A percentile compares a stretch with the other conserved stretches of the same genome.
These are phyloP conservation scores for Cylindrotheca closterium DNA, from an alignment of 108 stramenopile genomes.

Conservation along the genomic window DNA sequence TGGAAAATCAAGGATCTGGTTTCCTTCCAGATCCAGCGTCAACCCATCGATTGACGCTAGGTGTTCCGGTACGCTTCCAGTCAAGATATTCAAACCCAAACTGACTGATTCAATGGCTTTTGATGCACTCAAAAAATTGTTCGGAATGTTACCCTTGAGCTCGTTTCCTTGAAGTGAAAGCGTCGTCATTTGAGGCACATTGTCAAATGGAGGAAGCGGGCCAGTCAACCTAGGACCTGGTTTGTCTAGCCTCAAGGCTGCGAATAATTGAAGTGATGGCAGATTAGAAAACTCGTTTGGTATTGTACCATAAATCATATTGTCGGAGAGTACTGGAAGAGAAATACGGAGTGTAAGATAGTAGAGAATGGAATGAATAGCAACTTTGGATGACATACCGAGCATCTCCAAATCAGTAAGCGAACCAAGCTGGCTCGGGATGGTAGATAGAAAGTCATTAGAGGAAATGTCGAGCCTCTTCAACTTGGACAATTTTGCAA, in stretches of 20 bases:
- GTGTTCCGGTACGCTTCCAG: slow-evolving; percentile 44
- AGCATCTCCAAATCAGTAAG: slow-evolving; percentile 23
- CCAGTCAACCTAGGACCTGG: slow-evolving; percentile 20
- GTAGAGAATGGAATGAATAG: not conserved
- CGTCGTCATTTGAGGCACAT: slow-evolving; percentile 31
- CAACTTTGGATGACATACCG: slow-evolving; percentile 19
- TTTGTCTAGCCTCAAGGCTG: slow-evolving; percentile 28
- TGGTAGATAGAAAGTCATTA: slow-evolving; percentile 48
- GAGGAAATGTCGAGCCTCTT: slow-evolving; percentile 49
- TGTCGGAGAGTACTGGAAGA: slow-evolving; percentile 44
- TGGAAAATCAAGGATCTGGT: slow-evolving; percentile 41
- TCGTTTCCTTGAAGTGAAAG: slow-evolving; percentile 61
- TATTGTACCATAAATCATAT: slow-evolving; percentile 58
- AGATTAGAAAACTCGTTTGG: slow-evolving; percentile 48
- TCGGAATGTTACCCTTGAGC: slow-evolving; percentile 28
- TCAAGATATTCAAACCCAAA: slow-evolving; percentile 41
- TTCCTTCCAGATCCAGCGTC: slow-evolving; percentile 55
- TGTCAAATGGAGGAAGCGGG: slow-evolving; percentile 17
- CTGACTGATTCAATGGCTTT: slow-evolving; percentile 18
- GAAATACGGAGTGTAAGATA: slow-evolving; percentile 30
- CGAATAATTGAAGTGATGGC: slow-evolving; percentile 50
- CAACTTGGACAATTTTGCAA: slow-evolving; percentile 53
- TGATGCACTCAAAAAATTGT: slow-evolving; percentile 20
- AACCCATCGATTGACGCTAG: slow-evolving; percentile 26
- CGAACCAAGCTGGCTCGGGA: slow-evolving; percentile 30